Evolutionary conservation across 2,329 filamentous ascomycete genomes (phyloP).

Genomic region (Ophiostoma tasmaniense): DNA sequence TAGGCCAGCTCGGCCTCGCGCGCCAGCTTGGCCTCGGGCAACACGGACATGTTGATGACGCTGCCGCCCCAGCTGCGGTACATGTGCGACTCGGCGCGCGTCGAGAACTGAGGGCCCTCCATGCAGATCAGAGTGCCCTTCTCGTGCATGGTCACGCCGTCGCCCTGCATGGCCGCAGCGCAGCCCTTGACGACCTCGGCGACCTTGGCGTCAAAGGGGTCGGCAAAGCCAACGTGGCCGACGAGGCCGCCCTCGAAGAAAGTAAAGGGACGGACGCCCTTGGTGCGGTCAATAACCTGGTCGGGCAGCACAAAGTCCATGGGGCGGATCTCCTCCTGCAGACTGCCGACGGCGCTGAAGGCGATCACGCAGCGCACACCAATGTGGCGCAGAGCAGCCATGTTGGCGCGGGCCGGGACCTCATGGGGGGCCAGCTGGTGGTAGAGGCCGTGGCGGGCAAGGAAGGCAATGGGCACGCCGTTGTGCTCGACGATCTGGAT

Average conservation of each 20-base stretch:
- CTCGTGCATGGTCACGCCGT: constrained; percentile 76
- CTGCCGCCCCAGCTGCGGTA: constrained; percentile 90
- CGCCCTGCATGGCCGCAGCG: constrained; percentile 66
- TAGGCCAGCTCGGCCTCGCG: constrained; percentile 94
- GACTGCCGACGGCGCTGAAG: constrained; percentile 87
- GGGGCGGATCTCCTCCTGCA: constrained; percentile 87
- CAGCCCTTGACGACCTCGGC: constrained; percentile 70
- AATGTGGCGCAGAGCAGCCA: constrained; percentile 86
- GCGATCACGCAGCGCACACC: constrained; percentile 88
- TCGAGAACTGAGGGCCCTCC: constrained; percentile 98
- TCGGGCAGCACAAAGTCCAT: constrained; percentile 95
- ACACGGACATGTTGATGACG: constrained; percentile 96
- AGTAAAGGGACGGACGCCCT: constrained; percentile 87
- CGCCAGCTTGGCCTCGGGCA: constrained; percentile 93
- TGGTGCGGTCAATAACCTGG: constrained; percentile 95
- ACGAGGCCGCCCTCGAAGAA: constrained; percentile 93
- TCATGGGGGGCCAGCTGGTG: constrained; percentile 91
- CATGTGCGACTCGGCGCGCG: constrained; percentile 88
- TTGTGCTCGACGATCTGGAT: constrained; percentile 86
- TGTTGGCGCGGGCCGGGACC: constrained; percentile 90
- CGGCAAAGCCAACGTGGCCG: constrained; percentile 88
- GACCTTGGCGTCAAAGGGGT: constrained; percentile 79
- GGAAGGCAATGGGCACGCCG: constrained; percentile 77
- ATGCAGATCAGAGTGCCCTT: constrained; percentile 85
- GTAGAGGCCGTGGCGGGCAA: constrained; percentile 82